Evolutionary conservation across 306 rosid species (phyloP).

Genomic region (Styphnolobium japonicum): DNA sequence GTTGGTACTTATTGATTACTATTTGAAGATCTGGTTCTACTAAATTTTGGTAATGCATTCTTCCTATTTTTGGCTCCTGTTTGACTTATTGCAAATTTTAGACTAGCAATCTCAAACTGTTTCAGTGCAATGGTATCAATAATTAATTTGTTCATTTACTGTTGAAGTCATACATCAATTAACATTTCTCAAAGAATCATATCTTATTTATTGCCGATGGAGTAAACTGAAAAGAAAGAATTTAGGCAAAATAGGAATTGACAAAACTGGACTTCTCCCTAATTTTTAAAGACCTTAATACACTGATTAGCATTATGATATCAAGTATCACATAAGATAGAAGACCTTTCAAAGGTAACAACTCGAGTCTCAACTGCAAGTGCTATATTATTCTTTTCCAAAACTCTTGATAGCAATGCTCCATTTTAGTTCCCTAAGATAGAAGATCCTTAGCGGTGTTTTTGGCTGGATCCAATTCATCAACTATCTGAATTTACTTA

Average conservation of each 20-base stretch:
- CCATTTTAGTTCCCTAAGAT: not conserved
- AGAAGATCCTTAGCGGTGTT: not conserved
- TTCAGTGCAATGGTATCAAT: not conserved
- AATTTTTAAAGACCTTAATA: not conserved
- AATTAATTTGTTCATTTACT: not conserved
- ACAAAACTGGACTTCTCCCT: not conserved
- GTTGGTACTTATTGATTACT: not conserved
- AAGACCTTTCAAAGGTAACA: not conserved
- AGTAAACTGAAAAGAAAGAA: not conserved
- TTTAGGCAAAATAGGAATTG: not conserved
- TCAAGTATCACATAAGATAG: not conserved
- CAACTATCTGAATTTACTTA: conserved; percentile 4
- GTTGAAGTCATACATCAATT: not conserved
- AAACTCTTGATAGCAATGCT: not conserved
- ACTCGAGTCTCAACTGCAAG: not conserved
- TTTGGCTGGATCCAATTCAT: not conserved
- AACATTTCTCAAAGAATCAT: not conserved
- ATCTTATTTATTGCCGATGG: not conserved
- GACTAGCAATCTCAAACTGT: not conserved
- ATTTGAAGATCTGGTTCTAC: not conserved
- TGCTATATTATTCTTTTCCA: not conserved
- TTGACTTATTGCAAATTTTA: not conserved
- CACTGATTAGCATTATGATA: not conserved
- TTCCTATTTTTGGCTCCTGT: conserved; percentile 14
- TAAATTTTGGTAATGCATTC: not conserved